Evolutionary conservation across 2,329 filamentous ascomycete genomes (phyloP).

Genomic region (Colletotrichum horii): DNA sequence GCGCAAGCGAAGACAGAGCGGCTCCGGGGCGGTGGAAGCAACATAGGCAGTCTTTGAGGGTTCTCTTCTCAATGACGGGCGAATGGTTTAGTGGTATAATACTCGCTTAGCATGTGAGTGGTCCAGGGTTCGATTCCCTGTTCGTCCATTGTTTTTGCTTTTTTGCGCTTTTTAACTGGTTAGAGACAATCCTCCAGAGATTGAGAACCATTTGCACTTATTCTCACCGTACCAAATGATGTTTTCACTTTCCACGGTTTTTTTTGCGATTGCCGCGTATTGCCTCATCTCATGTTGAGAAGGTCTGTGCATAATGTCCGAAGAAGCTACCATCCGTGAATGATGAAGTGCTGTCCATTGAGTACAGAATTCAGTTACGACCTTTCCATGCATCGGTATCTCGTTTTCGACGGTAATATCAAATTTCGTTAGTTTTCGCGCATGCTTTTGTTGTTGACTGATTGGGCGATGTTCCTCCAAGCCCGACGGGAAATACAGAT

Average conservation of each 20-base stretch:
- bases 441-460: neutral
- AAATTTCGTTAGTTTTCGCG: no score
- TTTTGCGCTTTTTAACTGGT: neutral
- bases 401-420: no score
- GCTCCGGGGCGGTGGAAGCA: rapidly evolving
- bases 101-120: neutral
- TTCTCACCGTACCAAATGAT: rapidly evolving
- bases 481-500: neutral
- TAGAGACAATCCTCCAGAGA: neutral
- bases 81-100: slow-evolving; percentile 17
- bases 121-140: slow-evolving; percentile 17
- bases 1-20: rapidly evolving
- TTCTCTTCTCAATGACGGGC: neutral
- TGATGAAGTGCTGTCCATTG: neutral
- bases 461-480: neutral
- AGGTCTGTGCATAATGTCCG: neutral
- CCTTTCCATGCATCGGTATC: neutral
- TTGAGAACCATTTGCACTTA: neutral
- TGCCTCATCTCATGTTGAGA: neutral
- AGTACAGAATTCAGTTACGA: neutral
- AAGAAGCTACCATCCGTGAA: neutral
- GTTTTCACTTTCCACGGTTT: neutral
- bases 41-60: rapidly evolving
- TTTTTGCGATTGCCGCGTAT: neutral
- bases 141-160: neutral